Evolutionary conservation across 2,329 filamentous ascomycete genomes (phyloP), one percentile per base, ranked within the genome.

Genomic region (Magnaporthiopsis poae): DNA sequence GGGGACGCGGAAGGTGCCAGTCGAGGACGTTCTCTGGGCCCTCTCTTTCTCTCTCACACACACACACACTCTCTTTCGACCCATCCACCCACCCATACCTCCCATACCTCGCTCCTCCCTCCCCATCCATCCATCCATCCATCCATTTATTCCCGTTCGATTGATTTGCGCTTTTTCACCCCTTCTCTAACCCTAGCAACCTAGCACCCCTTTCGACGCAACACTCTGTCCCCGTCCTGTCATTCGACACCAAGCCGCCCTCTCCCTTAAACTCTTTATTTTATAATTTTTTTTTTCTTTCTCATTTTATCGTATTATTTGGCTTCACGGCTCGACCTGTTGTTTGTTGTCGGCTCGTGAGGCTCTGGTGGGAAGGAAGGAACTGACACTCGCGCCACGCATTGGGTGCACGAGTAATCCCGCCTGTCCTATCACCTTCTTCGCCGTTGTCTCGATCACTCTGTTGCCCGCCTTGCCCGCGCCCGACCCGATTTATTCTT

Each of bases 71-170:
- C 27, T 27, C 27, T 3, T 35, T 52, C 46, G 46, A 31, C 39
- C 21, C 39, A n/a, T 60, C 46, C 56, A 15, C 25, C 62, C 63
- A 65, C 39, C 39, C 64, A 61, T 62, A 31, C 61, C 21, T 60
- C 27, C 27, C 27, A 27, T 31, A 15, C 36, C 36, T 18, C 64
- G 27, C 27, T 27, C 27, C 27, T 27, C 27, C 27, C 27, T 27
- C 63, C 46, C 46, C 46, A 52, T 52, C 46, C 46, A 52, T 52
- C 46, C 46, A 52, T 52, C 46, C 46, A 52, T 52, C 46, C 46
- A 52, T 52, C 46, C 46, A 52, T 52, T 52, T 52, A 52, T 52
- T 52, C 18, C 46, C 46, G 46, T 52, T 52, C 46, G 46, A 52
- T 52, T 52, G 46, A 52, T 52, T 52, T 52, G 46, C 46, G 46